Conservation (phyloP, 441 rosid species). For the Breynia disticha region DNA sequence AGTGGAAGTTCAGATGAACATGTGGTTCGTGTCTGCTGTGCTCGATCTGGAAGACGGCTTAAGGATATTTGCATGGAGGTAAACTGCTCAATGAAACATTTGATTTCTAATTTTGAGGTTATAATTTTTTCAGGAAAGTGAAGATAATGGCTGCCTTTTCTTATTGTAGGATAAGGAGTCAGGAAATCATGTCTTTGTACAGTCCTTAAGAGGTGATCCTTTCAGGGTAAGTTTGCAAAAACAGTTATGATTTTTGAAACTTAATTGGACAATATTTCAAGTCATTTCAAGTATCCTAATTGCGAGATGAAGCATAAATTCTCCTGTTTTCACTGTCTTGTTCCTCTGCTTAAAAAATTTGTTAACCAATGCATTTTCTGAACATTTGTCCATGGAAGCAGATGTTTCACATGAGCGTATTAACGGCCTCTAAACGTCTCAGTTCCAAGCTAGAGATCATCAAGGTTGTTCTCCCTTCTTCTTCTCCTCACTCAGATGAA, state of each 20-base stretch:
- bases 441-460: conserved; percentile 35
- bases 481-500: neutral
- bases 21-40: conserved; percentile 39
- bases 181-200: conserved; percentile 37
- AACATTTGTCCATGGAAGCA: conserved; percentile 15
- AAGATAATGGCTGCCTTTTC: neutral
- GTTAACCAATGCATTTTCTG: neutral
- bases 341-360: too few species aligned
- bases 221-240: conserved; percentile 32
- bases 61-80: conserved; percentile 49
- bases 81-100: too few species aligned
- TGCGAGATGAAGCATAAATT: too few species aligned
- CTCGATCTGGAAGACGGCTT: conserved; percentile 48
- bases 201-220: conserved; percentile 55
- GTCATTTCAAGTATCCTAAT: too few species aligned
- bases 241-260: neutral
- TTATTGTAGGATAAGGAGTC: conserved; percentile 32
- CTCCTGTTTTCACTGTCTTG: too few species aligned
- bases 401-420: conserved; percentile 44
- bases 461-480: conserved; percentile 20
- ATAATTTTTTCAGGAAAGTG: too few species aligned
- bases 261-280: too few species aligned
- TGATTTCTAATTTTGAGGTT: too few species aligned
- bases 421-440: conserved; percentile 24
- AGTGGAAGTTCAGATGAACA: conserved; percentile 54